Conservation (phyloP, 2,329 filamentous ascomycete species). For the Stagonosporopsis chrysanthemi region DNA sequence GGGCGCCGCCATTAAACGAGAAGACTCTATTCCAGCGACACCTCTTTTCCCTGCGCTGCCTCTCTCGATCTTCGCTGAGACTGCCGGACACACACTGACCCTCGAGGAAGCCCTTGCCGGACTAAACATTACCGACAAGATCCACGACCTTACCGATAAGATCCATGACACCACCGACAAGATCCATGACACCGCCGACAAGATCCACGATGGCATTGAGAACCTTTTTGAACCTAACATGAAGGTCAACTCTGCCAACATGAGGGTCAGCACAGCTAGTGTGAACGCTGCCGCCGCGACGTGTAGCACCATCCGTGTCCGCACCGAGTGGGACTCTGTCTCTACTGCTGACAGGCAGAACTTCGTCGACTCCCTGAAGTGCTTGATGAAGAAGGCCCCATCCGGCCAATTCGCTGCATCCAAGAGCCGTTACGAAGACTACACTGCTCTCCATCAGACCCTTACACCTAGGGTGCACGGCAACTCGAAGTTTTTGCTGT, state of each 20-base stretch:
- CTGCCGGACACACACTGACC: slow-evolving; percentile 15
- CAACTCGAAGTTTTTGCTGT: slow-evolving; percentile 51
- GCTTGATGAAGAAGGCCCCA: slow-evolving; percentile 33
- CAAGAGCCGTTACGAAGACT: slow-evolving; percentile 44
- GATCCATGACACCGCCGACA: not conserved
- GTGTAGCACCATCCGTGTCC: slow-evolving; percentile 38
- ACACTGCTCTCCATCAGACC: slow-evolving; percentile 43
- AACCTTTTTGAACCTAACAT: not conserved
- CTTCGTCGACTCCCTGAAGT: slow-evolving; percentile 40
- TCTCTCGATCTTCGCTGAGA: slow-evolving; percentile 9
- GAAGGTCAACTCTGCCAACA: not conserved
- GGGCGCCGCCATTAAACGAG: slow-evolving; percentile 15
- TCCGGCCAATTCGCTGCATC: slow-evolving; percentile 37
- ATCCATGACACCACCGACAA: not conserved
- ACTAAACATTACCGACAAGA: slow-evolving; percentile 16
- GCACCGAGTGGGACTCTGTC: slow-evolving; percentile 43
- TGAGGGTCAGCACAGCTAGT: not conserved
- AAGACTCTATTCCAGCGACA: slow-evolving; percentile 12
- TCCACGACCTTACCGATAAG: slow-evolving; percentile 2
- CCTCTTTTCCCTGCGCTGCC: slow-evolving; percentile 11
- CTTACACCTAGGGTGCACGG: slow-evolving; percentile 44
- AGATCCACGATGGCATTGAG: not conserved
- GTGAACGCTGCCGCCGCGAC: slow-evolving; percentile 6
- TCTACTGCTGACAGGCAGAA: slow-evolving; percentile 32
- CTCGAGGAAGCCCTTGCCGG: slow-evolving; percentile 17